phyloP scores from a whole-genome alignment of 1,139 yeast species.

The Debaryomyces sp. region DNA sequence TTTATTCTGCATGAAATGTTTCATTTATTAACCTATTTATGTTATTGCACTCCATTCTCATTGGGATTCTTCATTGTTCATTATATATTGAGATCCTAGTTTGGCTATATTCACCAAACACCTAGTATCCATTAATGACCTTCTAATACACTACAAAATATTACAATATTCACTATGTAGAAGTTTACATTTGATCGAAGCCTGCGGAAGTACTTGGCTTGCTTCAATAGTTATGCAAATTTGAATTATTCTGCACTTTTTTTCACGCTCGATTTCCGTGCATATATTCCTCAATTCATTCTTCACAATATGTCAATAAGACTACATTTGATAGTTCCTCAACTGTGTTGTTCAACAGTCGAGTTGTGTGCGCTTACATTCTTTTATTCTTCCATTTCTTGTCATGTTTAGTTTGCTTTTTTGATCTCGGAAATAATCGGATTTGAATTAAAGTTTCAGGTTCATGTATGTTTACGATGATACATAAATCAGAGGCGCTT shows the following conservation, averaged over 20 bases:
- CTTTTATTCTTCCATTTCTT: background rate
- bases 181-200: background rate
- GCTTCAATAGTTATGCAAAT: too few relatives aligned
- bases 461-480: constrained; percentile 5
- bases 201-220: background rate
- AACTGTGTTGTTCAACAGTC: too few relatives aligned
- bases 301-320: background rate
- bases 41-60: background rate
- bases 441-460: background rate
- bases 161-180: background rate
- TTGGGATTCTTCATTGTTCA: background rate
- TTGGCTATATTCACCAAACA: background rate
- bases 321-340: too few relatives aligned
- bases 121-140: background rate
- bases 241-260: too few relatives aligned
- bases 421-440: background rate
- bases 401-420: background rate
- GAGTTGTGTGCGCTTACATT: too few relatives aligned
- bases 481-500: constrained; percentile 1
- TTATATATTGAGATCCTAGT: background rate
- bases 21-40: background rate
- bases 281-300: background rate
- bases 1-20: background rate
- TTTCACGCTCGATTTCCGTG: too few relatives aligned
- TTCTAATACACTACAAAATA: background rate